Conservation (phyloP, 164 flowering plant species). For the Magnolia sinica region DNA sequence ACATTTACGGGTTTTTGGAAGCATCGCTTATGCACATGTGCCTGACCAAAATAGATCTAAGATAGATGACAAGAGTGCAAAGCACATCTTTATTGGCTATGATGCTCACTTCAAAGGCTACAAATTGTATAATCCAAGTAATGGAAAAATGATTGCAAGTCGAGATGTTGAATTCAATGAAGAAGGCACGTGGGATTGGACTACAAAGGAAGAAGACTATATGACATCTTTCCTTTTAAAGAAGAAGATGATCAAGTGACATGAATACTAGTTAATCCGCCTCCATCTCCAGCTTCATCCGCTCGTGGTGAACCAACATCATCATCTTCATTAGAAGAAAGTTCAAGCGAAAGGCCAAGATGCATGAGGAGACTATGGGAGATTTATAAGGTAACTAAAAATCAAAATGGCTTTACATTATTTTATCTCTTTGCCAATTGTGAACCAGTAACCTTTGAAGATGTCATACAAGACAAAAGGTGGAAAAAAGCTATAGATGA, state of each 20-base stretch:
- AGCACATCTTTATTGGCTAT: not conserved
- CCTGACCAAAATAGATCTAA: not conserved
- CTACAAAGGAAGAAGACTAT: not conserved
- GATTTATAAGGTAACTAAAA: not conserved
- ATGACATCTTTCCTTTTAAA: not conserved
- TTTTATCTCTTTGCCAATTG: not conserved
- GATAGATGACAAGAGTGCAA: not conserved
- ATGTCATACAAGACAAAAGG: not conserved
- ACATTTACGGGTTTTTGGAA: not conserved
- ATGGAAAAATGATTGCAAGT: not conserved
- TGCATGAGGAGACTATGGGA: too few relatives aligned
- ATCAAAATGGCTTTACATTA: not conserved
- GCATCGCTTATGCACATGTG: not conserved
- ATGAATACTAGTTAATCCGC: not conserved
- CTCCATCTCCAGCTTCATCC: not conserved
- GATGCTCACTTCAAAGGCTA: not conserved
- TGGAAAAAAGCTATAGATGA: not conserved
- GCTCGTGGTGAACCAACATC: not conserved
- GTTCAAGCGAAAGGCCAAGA: too few relatives aligned
- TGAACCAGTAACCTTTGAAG: not conserved
- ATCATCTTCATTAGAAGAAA: not conserved
- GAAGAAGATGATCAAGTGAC: not conserved
- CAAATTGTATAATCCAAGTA: not conserved
- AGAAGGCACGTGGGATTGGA: not conserved
- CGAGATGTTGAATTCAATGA: not conserved